Evolutionary conservation across 2,329 filamentous ascomycete species (phyloP), one percentile per base, ranked within the genome.

Genomic region (Aspergillus ochraceoroseus): DNA sequence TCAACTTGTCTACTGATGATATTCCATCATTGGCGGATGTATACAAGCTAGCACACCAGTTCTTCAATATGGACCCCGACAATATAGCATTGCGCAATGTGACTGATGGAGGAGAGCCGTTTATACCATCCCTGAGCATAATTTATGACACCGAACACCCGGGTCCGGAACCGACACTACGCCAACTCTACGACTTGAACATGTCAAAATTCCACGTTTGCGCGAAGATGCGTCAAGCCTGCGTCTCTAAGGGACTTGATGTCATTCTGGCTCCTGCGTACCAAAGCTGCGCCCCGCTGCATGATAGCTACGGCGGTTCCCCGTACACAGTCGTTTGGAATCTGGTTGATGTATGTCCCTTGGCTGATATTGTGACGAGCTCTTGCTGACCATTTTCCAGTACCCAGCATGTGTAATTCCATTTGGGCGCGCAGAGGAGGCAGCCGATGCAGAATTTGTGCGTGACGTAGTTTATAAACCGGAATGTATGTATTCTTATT

Each of bases 31-130:
- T 53, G 5, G 20, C 22, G 1, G 38, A 41, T 2, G 44, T 44
- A 0, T 38, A 36, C 4, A 36, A 46, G 1, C 12, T 52, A 2
- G 35, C 55, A 0, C 52, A 49, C 28, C 35, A 36, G 1, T 52
- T 52, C 41, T 57, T 57, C 40, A 39, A 41, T 4, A 45, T 55
- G 23, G 53, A 56, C 23, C 52, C 53, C 0, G 51, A 55, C 26
- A 40, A 46, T 7, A 56, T 51, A 0, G 31, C 38, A 1, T n/a
- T 52, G 18, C 32, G 39, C n/a, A 40, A 52, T 26, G 46, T 57
- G n/a, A 25, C 20, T 5, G 38, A 44, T 5, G 37, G 50, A 5
- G 52, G 43, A 2, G 52, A 57, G 28, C 53, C 54, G 2, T 27
- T 20, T 3, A 44, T 56, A 12, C 43, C 50, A 5, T 56, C 54